Conservation (phyloP, 225 moss, liverwort and hornwort genomes). For the Lunularia cruciata region DNA sequence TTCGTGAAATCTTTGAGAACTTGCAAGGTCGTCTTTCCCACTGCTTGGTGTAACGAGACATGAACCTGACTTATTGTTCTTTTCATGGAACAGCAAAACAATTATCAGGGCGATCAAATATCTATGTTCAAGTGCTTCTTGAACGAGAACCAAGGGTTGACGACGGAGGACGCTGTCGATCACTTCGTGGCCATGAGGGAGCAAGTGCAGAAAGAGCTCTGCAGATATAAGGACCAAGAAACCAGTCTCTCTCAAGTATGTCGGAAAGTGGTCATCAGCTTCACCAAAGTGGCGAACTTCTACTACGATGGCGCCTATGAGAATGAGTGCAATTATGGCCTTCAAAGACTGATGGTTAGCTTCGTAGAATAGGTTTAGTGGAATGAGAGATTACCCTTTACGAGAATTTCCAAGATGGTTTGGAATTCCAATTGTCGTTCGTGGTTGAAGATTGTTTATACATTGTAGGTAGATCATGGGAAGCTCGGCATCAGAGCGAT, state of each 20-base stretch:
- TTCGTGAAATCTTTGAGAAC: too few species aligned
- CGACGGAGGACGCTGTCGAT: slow-evolving; percentile 4
- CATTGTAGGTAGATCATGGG: neutral
- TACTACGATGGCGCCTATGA: slow-evolving; percentile 34
- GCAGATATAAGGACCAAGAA: slow-evolving; percentile 10
- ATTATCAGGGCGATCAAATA: slow-evolving; percentile 1
- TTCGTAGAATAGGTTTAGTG: slow-evolving; percentile 10
- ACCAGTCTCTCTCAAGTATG: slow-evolving; percentile 31
- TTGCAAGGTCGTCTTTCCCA: too few species aligned
- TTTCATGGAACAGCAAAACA: neutral
- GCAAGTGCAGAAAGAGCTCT: slow-evolving; percentile 28
- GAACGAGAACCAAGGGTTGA: slow-evolving; percentile 6
- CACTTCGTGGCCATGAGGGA: slow-evolving; percentile 27
- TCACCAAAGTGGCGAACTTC: slow-evolving; percentile 43
- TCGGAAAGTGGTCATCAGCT: slow-evolving; percentile 27
- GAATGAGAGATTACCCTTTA: neutral
- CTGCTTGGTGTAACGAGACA: too few species aligned
- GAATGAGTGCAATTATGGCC: slow-evolving; percentile 23
- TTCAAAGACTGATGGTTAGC: slow-evolving; percentile 34
- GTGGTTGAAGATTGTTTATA: neutral
- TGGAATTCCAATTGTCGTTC: neutral
- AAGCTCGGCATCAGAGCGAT: slow-evolving; percentile 18
- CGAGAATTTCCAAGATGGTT: neutral
- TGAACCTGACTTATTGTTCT: neutral
- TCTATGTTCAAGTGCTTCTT: slow-evolving; percentile 18